A percentile compares a stretch with the other conserved stretches of the same genome.
Evolutionary conservation across 345 rosid species (phyloP).

Genomic region (Eucalyptus sp.): DNA sequence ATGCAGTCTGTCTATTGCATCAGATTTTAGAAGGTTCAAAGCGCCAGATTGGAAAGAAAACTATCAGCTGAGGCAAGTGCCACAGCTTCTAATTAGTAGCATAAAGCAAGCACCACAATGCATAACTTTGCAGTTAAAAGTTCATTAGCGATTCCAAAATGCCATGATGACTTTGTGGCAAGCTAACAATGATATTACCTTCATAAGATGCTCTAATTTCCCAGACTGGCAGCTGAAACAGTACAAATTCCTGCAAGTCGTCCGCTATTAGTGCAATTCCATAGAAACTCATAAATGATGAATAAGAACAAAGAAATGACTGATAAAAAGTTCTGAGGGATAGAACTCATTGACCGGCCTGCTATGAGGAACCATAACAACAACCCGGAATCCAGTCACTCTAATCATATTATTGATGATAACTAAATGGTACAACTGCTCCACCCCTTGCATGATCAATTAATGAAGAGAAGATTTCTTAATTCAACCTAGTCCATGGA

Average conservation of each 20-base stretch:
- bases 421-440: not conserved
- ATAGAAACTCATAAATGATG: not conserved
- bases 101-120: not conserved
- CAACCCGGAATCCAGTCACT: not conserved
- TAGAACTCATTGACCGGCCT: not conserved
- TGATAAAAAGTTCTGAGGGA: not conserved
- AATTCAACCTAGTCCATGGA: not conserved
- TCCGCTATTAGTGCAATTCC: not conserved
- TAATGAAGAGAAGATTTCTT: not conserved
- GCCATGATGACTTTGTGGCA: not conserved
- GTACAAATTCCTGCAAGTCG: slow-evolving; percentile 56
- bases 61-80: not conserved
- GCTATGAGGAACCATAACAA: not conserved
- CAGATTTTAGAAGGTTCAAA: not conserved
- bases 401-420: not conserved
- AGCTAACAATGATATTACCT: slow-evolving; percentile 26
- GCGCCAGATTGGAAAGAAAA: not conserved
- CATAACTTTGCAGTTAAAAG: not conserved
- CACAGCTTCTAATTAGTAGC: not conserved
- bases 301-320: not conserved
- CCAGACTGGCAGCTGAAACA: slow-evolving; percentile 96
- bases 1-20: not conserved
- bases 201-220: slow-evolving; percentile 93
- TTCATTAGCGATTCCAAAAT: not conserved
- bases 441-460: not conserved